These are phyloP conservation scores for Rutstroemia sp. DNA, from an alignment of 2,329 filamentous ascomycete species.

Conservation along the genomic window DNA sequence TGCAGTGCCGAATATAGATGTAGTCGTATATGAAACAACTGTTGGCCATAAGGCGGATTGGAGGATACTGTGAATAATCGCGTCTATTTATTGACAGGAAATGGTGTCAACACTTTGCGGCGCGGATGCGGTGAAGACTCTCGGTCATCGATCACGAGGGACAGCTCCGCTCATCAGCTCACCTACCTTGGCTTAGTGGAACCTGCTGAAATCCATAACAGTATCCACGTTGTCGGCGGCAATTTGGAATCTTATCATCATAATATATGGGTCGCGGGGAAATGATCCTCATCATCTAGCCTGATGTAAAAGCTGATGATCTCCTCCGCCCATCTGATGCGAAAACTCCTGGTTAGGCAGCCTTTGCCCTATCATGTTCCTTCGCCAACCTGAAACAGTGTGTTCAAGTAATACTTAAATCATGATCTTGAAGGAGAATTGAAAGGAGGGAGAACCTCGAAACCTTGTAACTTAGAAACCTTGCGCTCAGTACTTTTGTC, in stretches of 20 bases:
- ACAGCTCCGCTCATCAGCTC: neutral
- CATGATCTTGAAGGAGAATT: neutral
- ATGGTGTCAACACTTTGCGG: neutral
- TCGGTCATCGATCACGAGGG: neutral
- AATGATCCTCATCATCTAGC: slow-evolving; percentile 3
- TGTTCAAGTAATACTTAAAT: neutral
- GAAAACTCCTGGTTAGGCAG: neutral
- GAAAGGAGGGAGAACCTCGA: too few species aligned
- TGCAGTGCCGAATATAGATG: neutral
- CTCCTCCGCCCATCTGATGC: neutral
- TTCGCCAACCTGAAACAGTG: neutral
- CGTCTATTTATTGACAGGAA: neutral
- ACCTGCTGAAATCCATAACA: neutral
- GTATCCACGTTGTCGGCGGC: neutral
- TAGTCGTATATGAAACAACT: neutral
- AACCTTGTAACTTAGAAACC: neutral
- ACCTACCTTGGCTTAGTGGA: neutral
- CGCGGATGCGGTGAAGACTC: neutral
- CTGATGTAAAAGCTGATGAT: neutral
- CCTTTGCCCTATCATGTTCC: neutral
- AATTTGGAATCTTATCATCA: slow-evolving; percentile 4
- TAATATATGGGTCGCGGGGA: slow-evolving; percentile 3
- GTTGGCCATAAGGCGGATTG: neutral
- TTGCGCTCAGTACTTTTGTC: slow-evolving; percentile 13
- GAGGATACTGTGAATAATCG: neutral